phyloP scores from a whole-genome alignment of 192 early-diverging fungal species.

The Physocladia obscura region DNA sequence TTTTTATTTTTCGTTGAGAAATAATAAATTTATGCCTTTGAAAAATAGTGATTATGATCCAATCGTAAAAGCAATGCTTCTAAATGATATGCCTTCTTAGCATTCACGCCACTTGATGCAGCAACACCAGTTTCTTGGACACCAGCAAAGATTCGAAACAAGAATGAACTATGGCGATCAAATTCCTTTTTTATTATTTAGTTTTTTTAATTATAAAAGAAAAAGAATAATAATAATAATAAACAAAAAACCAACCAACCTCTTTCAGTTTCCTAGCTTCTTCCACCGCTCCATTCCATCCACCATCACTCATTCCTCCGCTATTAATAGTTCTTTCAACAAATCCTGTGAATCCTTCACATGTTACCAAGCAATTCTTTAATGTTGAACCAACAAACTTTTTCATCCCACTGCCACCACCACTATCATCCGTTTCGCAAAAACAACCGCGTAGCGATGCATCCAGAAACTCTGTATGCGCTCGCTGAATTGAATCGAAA shows the following conservation, averaged over 20 bases:
- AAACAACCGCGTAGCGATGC: conserved; percentile 35
- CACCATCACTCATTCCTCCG: neutral
- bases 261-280: neutral
- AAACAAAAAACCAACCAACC: neutral
- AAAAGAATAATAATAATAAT: neutral
- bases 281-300: neutral
- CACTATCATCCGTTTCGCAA: conserved; percentile 5
- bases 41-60: conserved; percentile 40
- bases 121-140: conserved; percentile 21
- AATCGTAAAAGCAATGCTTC: conserved; percentile 33
- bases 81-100: conserved; percentile 14
- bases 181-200: conserved; percentile 31
- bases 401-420: conserved; percentile 28
- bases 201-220: neutral
- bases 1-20: neutral
- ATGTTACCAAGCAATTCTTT: neutral
- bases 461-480: conserved; percentile 28
- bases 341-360: conserved; percentile 12
- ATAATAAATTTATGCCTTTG: no score
- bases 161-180: conserved; percentile 27
- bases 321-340: conserved; percentile 2
- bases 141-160: conserved; percentile 36
- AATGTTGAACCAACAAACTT: conserved; percentile 26
- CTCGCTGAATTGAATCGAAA: conserved; percentile 33
- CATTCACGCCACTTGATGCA: no score